Conservation (phyloP, 306 rosid genomes). For the Dryas alaskensis region DNA sequence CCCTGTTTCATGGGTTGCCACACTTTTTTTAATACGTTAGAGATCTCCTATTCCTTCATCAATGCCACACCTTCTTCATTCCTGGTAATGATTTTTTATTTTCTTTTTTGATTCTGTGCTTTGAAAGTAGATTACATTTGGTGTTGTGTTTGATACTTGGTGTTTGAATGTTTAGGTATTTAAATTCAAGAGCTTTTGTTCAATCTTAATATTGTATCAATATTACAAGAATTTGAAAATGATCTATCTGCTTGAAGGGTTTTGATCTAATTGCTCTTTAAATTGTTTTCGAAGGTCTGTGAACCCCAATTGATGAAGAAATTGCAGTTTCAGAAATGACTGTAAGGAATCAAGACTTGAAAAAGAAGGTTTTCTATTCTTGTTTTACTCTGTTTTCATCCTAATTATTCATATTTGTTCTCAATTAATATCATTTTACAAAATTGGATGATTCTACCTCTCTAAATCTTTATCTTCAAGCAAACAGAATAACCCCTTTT, state of each 20-base stretch:
- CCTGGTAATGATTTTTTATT: constrained; percentile 3
- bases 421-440: too few species aligned
- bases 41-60: constrained; percentile 29
- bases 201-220: background rate
- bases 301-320: constrained; percentile 32
- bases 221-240: background rate
- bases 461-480: background rate
- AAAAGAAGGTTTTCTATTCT: constrained; percentile 39
- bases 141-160: background rate
- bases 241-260: background rate
- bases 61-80: constrained; percentile 21
- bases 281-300: constrained; percentile 24
- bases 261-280: constrained; percentile 18
- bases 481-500: background rate
- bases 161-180: background rate
- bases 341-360: constrained; percentile 30
- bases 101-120: background rate
- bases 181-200: background rate
- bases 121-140: background rate
- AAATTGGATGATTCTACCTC: background rate
- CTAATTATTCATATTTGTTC: background rate
- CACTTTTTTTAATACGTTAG: constrained; percentile 18
- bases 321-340: constrained; percentile 34
- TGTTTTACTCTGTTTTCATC: background rate
- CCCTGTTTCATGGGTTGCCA: constrained; percentile 36